Conservation (phyloP, 495 filamentous ascomycete species). For the Trichoderma reesei region DNA sequence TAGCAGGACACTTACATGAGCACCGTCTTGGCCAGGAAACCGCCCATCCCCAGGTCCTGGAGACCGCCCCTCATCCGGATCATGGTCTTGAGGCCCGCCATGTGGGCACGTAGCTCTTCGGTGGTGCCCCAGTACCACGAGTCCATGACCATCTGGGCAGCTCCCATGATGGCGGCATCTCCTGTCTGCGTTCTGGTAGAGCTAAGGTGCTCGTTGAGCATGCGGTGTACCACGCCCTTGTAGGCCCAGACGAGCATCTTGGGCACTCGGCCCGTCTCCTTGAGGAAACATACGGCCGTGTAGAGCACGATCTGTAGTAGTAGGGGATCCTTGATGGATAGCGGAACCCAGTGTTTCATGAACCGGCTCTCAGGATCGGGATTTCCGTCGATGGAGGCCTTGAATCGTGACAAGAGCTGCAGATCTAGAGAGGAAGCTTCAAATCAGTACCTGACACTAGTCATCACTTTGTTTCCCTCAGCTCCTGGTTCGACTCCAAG, state of each 20-base stretch:
- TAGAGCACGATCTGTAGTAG: constrained; percentile 26
- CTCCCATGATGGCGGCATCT: constrained; percentile 28
- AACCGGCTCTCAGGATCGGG: constrained; percentile 27
- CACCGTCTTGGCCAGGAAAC: constrained; percentile 28
- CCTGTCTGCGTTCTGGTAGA: constrained; percentile 20
- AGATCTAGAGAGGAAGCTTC: constrained; percentile 40
- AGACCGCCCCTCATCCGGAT: constrained; percentile 27
- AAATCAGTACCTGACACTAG: neutral
- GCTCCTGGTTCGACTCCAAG: too few species aligned
- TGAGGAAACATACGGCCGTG: constrained; percentile 30
- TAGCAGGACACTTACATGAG: constrained; percentile 21
- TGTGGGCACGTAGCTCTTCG: constrained; percentile 22
- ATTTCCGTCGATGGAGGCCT: constrained; percentile 28
- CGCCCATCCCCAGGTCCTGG: constrained; percentile 26
- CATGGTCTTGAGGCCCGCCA: constrained; percentile 27
- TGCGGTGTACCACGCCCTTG: constrained; percentile 25
- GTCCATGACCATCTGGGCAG: constrained; percentile 27
- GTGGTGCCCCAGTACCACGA: constrained; percentile 32
- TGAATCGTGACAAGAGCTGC: constrained; percentile 46
- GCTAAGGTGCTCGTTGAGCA: constrained; percentile 28
- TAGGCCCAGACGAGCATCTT: constrained; percentile 25
- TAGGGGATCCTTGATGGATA: constrained; percentile 24
- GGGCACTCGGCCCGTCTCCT: constrained; percentile 28
- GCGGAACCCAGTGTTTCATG: constrained; percentile 28
- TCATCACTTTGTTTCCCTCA: neutral